These are phyloP conservation scores for Cryptococcus sp. DNA, from an alignment of 1,284 basidiomycete species.

Conservation along the genomic window DNA sequence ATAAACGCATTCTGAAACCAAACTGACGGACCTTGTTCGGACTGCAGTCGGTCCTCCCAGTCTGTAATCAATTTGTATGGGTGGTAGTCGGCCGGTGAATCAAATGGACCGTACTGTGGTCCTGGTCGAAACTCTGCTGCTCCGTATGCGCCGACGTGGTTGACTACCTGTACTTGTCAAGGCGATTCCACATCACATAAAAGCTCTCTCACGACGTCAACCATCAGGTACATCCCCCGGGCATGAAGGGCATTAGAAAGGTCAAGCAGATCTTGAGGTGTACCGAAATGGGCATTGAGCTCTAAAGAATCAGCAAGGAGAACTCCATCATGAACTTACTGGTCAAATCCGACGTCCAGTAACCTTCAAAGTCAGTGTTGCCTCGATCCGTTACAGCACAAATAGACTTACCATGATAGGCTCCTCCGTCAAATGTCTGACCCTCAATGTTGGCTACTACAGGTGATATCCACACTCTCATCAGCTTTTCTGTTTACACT, in stretches of 20 bases:
- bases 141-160: constrained; percentile 49
- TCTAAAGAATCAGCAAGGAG: constrained; percentile 12
- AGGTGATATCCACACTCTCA: constrained; percentile 50
- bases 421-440: constrained; percentile 31
- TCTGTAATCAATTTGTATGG: constrained; percentile 47
- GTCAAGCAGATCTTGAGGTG: constrained; percentile 46
- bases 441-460: constrained; percentile 47
- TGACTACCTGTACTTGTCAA: constrained; percentile 40
- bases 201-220: constrained; percentile 46
- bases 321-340: constrained; percentile 11
- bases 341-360: constrained; percentile 45
- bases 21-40: constrained; percentile 46
- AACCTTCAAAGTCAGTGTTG: constrained; percentile 23
- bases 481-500: background rate
- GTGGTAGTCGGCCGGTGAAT: constrained; percentile 43
- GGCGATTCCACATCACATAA: background rate
- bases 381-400: background rate
- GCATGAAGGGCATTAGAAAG: constrained; percentile 49
- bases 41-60: constrained; percentile 47
- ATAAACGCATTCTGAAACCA: background rate
- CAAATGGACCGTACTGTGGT: constrained; percentile 41
- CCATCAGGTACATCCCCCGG: constrained; percentile 53
- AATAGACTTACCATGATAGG: constrained; percentile 46
- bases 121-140: constrained; percentile 26
- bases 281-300: constrained; percentile 51